These are phyloP conservation scores for Chlorella sp. DNA, from an alignment of 139 green algal genomes.

Conservation along the genomic window DNA sequence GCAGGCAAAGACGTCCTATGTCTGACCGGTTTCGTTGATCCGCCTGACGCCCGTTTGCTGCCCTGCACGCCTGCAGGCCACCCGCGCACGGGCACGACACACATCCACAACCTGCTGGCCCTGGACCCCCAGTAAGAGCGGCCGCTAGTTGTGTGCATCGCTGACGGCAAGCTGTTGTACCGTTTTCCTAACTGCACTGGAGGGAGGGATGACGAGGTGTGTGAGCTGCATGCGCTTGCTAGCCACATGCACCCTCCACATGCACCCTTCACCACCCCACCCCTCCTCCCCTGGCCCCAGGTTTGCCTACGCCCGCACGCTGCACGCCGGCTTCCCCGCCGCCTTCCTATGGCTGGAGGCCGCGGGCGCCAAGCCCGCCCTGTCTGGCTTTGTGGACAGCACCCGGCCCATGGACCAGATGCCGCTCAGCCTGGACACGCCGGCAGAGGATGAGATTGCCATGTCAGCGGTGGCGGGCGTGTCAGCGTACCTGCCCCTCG, in stretches of 20 bases:
- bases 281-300: background rate
- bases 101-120: constrained; percentile 74
- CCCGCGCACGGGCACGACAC: constrained; percentile 73
- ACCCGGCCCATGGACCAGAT: constrained; percentile 80
- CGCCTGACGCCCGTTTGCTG: no score
- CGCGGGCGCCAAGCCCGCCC: constrained; percentile 36
- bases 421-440: constrained; percentile 49
- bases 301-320: constrained; percentile 67
- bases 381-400: constrained; percentile 51
- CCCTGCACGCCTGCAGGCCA: no score
- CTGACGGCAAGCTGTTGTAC: background rate
- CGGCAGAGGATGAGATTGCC: constrained; percentile 75
- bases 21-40: no score
- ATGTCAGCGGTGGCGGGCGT: constrained; percentile 53
- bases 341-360: constrained; percentile 57
- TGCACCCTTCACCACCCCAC: background rate
- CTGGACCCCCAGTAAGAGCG: constrained; percentile 34
- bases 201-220: background rate
- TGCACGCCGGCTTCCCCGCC: constrained; percentile 68
- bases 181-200: background rate
- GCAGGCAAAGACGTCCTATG: no score
- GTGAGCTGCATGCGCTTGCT: background rate
- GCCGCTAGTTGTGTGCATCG: no score
- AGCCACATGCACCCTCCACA: background rate
- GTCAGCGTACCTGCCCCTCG: constrained; percentile 67